phyloP scores from a whole-genome alignment of 169 alveolate genomes.

The Eimeria sp. region DNA sequence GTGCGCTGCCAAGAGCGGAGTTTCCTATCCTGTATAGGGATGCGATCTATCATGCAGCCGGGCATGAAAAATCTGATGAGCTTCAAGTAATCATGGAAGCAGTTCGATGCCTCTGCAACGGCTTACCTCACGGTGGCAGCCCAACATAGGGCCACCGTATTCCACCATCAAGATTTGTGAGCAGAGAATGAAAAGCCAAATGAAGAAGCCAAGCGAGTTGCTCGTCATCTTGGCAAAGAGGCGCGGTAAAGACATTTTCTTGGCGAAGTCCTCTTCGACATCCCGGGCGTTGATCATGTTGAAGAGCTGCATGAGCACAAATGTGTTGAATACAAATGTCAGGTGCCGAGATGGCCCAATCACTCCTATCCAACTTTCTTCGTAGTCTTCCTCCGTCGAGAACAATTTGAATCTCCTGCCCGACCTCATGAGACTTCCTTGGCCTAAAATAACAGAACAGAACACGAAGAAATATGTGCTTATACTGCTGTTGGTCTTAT shows the following conservation, averaged over 20 bases:
- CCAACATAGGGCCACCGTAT: slow-evolving; percentile 80
- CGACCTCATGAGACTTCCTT: slow-evolving; percentile 80
- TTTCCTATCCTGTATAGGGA: not conserved
- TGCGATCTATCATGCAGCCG: not conserved
- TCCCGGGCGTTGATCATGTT: slow-evolving; percentile 94
- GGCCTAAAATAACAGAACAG: slow-evolving; percentile 87
- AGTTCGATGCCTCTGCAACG: not conserved
- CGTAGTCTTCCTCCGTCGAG: slow-evolving; percentile 84
- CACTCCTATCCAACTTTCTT: slow-evolving; percentile 60
- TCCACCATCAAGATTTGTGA: slow-evolving; percentile 82
- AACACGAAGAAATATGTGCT: not conserved
- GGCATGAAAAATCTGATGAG: not conserved
- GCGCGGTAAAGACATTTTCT: slow-evolving; percentile 87
- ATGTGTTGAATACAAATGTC: slow-evolving; percentile 94
- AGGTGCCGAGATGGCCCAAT: slow-evolving; percentile 91
- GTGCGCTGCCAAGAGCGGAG: not conserved
- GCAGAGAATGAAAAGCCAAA: slow-evolving; percentile 81
- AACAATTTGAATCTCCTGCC: slow-evolving; percentile 79
- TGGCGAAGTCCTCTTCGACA: slow-evolving; percentile 90
- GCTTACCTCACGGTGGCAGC: slow-evolving; percentile 82
- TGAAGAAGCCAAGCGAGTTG: slow-evolving; percentile 70
- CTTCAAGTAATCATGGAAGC: not conserved
- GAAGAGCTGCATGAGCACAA: slow-evolving; percentile 91
- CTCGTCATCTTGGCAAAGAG: slow-evolving; percentile 79
- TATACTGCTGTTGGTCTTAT: not conserved